Evolutionary conservation across 2,329 filamentous ascomycete species (phyloP), one percentile per base, ranked within the genome.

Genomic region (Beauveria asiatica): DNA sequence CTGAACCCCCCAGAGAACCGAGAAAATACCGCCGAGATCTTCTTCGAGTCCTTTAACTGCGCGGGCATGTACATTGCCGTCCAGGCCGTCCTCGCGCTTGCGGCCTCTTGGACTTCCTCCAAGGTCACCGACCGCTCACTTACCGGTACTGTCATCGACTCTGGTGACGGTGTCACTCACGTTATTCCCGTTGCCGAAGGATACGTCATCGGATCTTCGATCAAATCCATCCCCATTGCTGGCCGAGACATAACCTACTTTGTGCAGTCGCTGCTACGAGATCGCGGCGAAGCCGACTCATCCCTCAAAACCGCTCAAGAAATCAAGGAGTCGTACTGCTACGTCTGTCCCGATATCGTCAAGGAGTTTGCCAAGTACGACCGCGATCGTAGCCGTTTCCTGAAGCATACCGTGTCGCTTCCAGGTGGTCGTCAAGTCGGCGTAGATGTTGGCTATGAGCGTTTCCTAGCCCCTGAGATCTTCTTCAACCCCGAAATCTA

Each of bases 401-500:
- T 88, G 68, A 91, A 96, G 77, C 92, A 99, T 75, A 86, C 88
- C 21, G 92, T 97, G 61, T 86, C 85, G 61, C 87, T 94, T 62
- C 88, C 92, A 27, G 93, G 92, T 67, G 94, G 94, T 64, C 88
- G 89, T 67, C 86, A 89, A 67, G 87, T 93, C 23, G 83, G 80
- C 1, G 91, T 99, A 51, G 95, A 99, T 69, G 90, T 99, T 57
- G 94, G 94, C 57, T 99, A 97, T 77, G 94, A 99, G 75, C 89
- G 94, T 39, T 99, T 99, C 82, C 82, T 99, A 62, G 94, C 94
- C 2, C 95, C 95, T 25, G 94, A 99, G 75, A 99, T 99, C 71
- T 99, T 99, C 78, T 99, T 99, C 85, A 99, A 99, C 77, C 94
- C 94, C 33, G 94, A 99, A 78, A 99, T 99, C 70, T 97, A 97